phyloP scores from a whole-genome alignment of 352 stramenopile genomes.

The Phytophthora quininea region DNA sequence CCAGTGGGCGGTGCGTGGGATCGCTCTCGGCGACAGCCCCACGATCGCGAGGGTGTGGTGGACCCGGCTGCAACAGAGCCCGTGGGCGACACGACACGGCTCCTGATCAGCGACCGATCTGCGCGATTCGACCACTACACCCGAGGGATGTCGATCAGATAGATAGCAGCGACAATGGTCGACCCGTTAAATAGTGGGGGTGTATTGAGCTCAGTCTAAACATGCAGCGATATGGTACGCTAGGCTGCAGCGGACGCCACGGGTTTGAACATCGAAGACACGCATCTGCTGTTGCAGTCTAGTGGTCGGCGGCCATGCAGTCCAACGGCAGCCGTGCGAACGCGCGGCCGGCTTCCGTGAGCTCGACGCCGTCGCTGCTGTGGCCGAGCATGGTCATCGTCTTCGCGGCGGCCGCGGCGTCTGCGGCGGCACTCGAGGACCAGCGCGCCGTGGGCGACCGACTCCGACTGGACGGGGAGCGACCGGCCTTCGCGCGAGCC shows the following conservation, averaged over 20 bases:
- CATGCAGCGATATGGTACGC: constrained; percentile 26
- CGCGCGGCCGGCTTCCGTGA: constrained; percentile 47
- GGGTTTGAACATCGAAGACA: constrained; percentile 1
- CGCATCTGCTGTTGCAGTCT: constrained; percentile 2
- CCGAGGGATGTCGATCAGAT: neutral
- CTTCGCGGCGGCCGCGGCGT: constrained; percentile 33
- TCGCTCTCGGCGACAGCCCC: neutral
- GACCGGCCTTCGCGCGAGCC: constrained; percentile 37
- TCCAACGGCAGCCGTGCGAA: constrained; percentile 49
- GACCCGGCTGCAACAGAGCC: neutral
- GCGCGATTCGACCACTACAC: neutral
- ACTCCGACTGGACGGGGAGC: constrained; percentile 28
- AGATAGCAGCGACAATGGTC: neutral
- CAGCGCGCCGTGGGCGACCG: constrained; percentile 17
- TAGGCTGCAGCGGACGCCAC: constrained; percentile 8
- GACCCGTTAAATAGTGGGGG: neutral
- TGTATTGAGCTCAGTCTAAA: neutral
- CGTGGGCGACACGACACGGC: neutral
- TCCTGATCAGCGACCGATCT: no score
- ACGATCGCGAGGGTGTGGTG: neutral
- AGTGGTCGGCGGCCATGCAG: constrained; percentile 33
- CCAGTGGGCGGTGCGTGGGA: neutral
- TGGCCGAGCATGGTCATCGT: constrained; percentile 33
- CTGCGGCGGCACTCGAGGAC: constrained; percentile 10
- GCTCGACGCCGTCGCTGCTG: constrained; percentile 6